Conservation (phyloP, 2,329 filamentous ascomycete species). For the Colletotrichum neosansevieriae region DNA sequence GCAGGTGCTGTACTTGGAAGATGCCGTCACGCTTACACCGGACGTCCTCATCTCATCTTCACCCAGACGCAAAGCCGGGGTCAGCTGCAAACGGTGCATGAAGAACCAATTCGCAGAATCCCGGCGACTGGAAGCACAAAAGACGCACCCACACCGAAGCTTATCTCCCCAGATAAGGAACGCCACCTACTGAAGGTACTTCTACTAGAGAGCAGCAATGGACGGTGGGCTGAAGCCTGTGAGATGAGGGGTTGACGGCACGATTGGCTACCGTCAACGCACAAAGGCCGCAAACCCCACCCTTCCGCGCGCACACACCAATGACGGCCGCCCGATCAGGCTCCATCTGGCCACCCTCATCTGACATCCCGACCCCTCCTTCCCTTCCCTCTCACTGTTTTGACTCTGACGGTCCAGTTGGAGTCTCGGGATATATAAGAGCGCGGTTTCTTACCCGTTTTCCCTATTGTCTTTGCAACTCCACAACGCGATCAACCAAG, state of each 20-base stretch:
- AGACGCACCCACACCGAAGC: conserved; percentile 32
- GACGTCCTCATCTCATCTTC: conserved; percentile 2
- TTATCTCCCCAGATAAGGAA: conserved; percentile 19
- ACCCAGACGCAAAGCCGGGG: neutral
- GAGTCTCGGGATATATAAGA: conserved; percentile 36
- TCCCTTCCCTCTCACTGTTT: conserved; percentile 17
- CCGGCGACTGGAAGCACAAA: conserved; percentile 32
- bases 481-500: conserved; percentile 30
- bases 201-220: too few relatives aligned
- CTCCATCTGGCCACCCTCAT: conserved; percentile 40
- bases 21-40: neutral
- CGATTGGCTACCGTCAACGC: conserved; percentile 36
- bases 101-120: conserved; percentile 28
- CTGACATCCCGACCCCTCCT: conserved; percentile 30
- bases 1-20: conserved; percentile 24
- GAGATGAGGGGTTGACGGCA: neutral
- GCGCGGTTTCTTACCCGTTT: conserved; percentile 22
- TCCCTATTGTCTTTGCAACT: neutral
- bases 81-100: conserved; percentile 33
- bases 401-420: neutral
- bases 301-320: conserved; percentile 11
- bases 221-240: neutral
- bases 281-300: conserved; percentile 40
- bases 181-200: neutral
- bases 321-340: conserved; percentile 34